Conservation (phyloP, 345 rosid species). For the Barbarea vulgaris region DNA sequence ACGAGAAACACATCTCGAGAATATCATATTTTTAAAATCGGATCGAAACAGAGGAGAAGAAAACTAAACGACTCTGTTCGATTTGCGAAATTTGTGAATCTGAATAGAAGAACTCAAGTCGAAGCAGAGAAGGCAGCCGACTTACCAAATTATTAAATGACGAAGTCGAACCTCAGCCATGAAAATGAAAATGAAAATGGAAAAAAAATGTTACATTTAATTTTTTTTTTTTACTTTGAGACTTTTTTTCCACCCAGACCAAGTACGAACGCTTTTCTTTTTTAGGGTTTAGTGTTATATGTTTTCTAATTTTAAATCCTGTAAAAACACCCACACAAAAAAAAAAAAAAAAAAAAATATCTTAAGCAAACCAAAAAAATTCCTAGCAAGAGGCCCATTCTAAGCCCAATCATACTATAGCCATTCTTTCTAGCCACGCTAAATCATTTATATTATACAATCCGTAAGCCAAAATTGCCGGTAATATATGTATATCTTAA, state of each 20-base stretch:
- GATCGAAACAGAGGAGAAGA: slow-evolving; percentile 28
- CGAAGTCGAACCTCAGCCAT: slow-evolving; percentile 47
- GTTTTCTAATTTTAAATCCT: background rate
- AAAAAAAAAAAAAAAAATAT: too few relatives aligned
- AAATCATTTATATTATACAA: too few relatives aligned
- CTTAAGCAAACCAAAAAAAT: background rate
- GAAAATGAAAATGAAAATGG: too few relatives aligned
- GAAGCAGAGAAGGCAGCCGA: slow-evolving; percentile 21
- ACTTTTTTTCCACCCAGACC: background rate
- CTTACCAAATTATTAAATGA: slow-evolving; percentile 14
- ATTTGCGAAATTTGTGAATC: slow-evolving; percentile 26
- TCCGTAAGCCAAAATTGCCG: background rate
- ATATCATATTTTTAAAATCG: slow-evolving; percentile 40
- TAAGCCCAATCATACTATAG: background rate
- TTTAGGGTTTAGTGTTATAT: slow-evolving; percentile 16
- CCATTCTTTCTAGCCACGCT: too few relatives aligned
- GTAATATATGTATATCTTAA: background rate
- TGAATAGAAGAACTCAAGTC: slow-evolving; percentile 16
- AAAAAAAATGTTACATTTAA: background rate
- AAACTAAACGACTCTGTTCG: background rate
- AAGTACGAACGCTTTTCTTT: background rate
- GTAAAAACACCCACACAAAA: too few relatives aligned
- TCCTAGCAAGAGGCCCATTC: background rate
- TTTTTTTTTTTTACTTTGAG: background rate
- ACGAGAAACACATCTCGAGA: slow-evolving; percentile 39